Percentiles rank a stretch among this genome's conserved stretches.
These are phyloP conservation scores for Lentinula guzmanii DNA, from an alignment of 768 basidiomycete genomes.

Conservation along the genomic window DNA sequence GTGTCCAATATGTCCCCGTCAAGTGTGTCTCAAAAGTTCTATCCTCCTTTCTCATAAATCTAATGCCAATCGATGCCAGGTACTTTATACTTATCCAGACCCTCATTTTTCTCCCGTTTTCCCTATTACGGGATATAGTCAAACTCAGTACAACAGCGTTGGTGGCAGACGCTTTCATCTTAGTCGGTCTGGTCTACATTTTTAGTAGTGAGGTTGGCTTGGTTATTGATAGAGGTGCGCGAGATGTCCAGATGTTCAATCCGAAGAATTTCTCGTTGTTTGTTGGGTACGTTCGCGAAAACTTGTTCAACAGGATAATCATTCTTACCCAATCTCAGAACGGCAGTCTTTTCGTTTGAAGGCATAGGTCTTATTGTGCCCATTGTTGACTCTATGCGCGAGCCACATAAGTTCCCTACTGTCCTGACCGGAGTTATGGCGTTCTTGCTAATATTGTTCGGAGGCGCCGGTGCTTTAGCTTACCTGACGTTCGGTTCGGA, in stretches of 20 bases:
- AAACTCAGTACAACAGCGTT: conserved; percentile 88
- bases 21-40: not conserved
- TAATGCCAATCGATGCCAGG: not conserved
- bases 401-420: conserved; percentile 88
- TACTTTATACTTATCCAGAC: conserved; percentile 73
- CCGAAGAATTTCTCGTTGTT: conserved; percentile 83
- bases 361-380: conserved; percentile 96
- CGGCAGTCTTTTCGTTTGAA: conserved; percentile 98
- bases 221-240: conserved; percentile 63
- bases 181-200: conserved; percentile 82
- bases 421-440: conserved; percentile 90
- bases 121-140: conserved; percentile 87
- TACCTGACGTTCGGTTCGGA: conserved; percentile 86
- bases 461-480: conserved; percentile 79
- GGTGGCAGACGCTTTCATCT: conserved; percentile 91
- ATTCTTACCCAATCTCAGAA: conserved; percentile 36
- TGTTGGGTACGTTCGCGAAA: conserved; percentile 60
- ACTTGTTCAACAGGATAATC: too few species aligned
- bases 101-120: conserved; percentile 83
- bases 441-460: conserved; percentile 80
- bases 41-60: not conserved
- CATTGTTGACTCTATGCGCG: conserved; percentile 94
- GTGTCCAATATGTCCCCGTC: conserved; percentile 6
- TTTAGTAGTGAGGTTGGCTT: conserved; percentile 78
- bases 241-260: conserved; percentile 84